Percentiles rank a stretch among this genome's conserved stretches.
phyloP scores from a whole-genome alignment of 441 rosid genomes.

The Viola pubescens region DNA sequence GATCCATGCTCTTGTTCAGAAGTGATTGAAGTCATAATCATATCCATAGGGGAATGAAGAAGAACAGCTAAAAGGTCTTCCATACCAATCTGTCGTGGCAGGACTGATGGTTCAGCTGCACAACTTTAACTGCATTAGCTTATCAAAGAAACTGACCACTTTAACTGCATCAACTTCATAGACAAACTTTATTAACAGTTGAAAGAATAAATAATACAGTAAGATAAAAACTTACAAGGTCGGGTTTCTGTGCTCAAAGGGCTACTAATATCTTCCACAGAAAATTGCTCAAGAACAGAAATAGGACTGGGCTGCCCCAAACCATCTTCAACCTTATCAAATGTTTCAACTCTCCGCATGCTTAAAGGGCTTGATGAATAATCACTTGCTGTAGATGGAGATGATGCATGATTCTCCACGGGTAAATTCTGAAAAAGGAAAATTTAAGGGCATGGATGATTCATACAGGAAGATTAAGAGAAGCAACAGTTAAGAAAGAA shows the following conservation, averaged over 20 bases:
- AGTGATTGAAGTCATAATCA: slow-evolving; percentile 11
- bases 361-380: slow-evolving; percentile 24
- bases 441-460: slow-evolving; percentile 4
- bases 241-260: slow-evolving; percentile 21
- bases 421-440: slow-evolving; percentile 32
- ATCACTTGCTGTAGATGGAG: slow-evolving; percentile 14
- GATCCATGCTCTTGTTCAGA: slow-evolving; percentile 25
- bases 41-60: background rate
- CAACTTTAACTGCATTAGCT: slow-evolving; percentile 2
- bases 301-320: slow-evolving; percentile 68
- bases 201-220: background rate
- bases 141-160: background rate
- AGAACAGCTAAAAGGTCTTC: slow-evolving; percentile 23
- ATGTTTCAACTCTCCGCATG: slow-evolving; percentile 17
- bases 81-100: slow-evolving; percentile 12
- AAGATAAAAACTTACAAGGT: slow-evolving; percentile 33
- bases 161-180: slow-evolving; percentile 2
- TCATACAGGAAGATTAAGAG: slow-evolving; percentile 1
- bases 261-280: slow-evolving; percentile 31
- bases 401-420: slow-evolving; percentile 18
- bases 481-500: background rate
- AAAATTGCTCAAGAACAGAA: slow-evolving; percentile 52
- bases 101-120: slow-evolving; percentile 29
- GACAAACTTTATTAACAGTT: background rate
- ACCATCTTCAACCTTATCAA: slow-evolving; percentile 19